Base-by-base conservation (phyloP, 1,284 basidiomycete genomes). In the Ceratobasidium sp. region DNA sequence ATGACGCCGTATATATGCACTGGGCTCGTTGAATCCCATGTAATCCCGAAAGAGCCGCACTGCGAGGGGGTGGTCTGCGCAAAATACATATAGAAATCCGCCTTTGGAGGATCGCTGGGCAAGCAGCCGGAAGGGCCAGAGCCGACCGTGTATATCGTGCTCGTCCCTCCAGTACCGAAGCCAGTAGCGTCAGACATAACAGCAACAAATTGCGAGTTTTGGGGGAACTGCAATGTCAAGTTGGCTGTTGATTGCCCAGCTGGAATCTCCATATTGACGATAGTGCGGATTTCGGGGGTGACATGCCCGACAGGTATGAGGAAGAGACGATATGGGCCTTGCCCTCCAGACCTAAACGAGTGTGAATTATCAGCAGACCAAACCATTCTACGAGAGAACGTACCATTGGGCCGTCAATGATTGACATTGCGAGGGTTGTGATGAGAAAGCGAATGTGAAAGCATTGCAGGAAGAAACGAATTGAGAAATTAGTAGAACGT, bases 121-220 rank as follows among this genome's bases (percentile, higher is more conserved):
- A 87, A 91, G 79, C 92, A 94, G 67, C 84, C 85, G n/a, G 83
- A 76, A 77, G 89, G 86, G 52, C 80, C 80, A 1, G 87, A 89
- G n/a, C 77, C 62, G 38, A 92, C 90, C 72, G 82, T 84, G 1
- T 86, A 87, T 1, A 87, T 85, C 2, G 86, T 86, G 73, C 88
- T 91, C 0, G 91, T 92, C 4, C 92, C 92, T 8, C 92, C 92
- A 0, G 87, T 84, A 11, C 89, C 92, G 77, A 93, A 92, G 1
- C 87, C 88, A 1, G 83, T 83, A 54, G 82, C 82, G 77, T 94
- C 92, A 79, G 89, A 91, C 73, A 76, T 73, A 54, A 92, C 89
- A 1, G 88, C 87, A 26, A 94, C 89, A 74, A 93, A 89, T 76
- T 89, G 87, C 0, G 91, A 90, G 77, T 87, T 84, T 58, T 81